Conservation (phyloP, 1,284 basidiomycete genomes). For the Leucoagaricus sp. region DNA sequence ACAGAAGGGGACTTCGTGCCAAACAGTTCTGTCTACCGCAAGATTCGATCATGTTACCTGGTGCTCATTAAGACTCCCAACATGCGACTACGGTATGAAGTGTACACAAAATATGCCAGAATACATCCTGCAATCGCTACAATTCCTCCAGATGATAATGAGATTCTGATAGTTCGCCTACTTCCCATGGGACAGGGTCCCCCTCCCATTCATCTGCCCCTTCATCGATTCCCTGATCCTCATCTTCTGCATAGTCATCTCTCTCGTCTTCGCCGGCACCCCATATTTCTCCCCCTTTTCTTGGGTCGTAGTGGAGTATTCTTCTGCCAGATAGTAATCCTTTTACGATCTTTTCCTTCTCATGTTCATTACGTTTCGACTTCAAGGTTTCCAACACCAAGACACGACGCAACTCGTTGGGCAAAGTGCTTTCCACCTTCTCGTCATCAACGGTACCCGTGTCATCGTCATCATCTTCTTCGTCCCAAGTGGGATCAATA, state of each 20-base stretch:
- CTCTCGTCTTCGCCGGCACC: constrained; percentile 63
- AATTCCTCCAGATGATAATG: constrained; percentile 15
- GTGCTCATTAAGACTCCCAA: not conserved
- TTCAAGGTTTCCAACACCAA: constrained; percentile 56
- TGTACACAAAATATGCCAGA: not conserved
- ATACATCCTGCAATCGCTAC: not conserved
- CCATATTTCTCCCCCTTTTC: constrained; percentile 73
- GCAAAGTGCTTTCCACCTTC: constrained; percentile 57
- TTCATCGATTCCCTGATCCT: constrained; percentile 39
- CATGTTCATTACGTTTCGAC: constrained; percentile 37
- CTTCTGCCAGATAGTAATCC: constrained; percentile 61
- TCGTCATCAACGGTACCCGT: constrained; percentile 19
- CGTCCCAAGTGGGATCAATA: not conserved
- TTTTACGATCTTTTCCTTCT: constrained; percentile 58
- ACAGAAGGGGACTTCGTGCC: too few relatives aligned
- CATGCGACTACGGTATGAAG: not conserved
- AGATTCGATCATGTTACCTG: not conserved
- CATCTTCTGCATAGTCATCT: constrained; percentile 27
- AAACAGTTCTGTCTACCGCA: not conserved
- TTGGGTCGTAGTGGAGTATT: constrained; percentile 55
- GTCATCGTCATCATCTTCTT: not conserved
- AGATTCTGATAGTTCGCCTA: constrained; percentile 57
- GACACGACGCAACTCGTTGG: constrained; percentile 63
- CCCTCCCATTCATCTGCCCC: constrained; percentile 80
- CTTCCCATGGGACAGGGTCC: constrained; percentile 78